phyloP scores from a whole-genome alignment of 2,329 filamentous ascomycete genomes.

The Talaromyces pinophilus region DNA sequence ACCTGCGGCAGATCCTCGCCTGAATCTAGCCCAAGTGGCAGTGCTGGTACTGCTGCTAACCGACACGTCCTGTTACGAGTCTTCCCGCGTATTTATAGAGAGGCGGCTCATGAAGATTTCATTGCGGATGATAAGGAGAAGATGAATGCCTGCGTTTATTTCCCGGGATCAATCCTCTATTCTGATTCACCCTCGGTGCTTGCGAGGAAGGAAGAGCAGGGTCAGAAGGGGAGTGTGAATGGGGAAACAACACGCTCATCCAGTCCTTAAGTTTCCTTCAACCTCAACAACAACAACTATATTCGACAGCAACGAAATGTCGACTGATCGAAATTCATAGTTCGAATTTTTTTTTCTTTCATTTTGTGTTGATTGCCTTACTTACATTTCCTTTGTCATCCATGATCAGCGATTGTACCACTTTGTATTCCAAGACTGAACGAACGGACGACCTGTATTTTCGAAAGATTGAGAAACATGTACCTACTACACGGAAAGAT shows the following conservation, averaged over 20 bases:
- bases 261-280: neutral
- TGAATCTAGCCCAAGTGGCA: constrained; percentile 11
- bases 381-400: constrained; percentile 1
- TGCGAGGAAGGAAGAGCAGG: constrained; percentile 44
- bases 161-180: constrained; percentile 53
- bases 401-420: constrained; percentile 2
- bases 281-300: neutral
- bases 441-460: constrained; percentile 3
- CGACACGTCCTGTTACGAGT: constrained; percentile 53
- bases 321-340: neutral
- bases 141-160: constrained; percentile 49
- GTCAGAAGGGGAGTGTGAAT: constrained; percentile 30
- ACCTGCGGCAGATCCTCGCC: constrained; percentile 25
- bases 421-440: constrained; percentile 11
- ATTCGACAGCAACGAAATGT: neutral
- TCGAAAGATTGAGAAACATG: constrained; percentile 10
- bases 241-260: neutral
- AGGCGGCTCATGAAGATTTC: constrained; percentile 53
- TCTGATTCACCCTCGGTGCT: constrained; percentile 50
- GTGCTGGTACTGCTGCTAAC: constrained; percentile 25
- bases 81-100: constrained; percentile 56
- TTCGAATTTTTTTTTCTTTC: neutral
- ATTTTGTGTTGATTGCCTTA: neutral
- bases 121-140: constrained; percentile 48
- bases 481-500: neutral